phyloP scores from a whole-genome alignment of 768 basidiomycete species.

The Cubamyces sp. region DNA sequence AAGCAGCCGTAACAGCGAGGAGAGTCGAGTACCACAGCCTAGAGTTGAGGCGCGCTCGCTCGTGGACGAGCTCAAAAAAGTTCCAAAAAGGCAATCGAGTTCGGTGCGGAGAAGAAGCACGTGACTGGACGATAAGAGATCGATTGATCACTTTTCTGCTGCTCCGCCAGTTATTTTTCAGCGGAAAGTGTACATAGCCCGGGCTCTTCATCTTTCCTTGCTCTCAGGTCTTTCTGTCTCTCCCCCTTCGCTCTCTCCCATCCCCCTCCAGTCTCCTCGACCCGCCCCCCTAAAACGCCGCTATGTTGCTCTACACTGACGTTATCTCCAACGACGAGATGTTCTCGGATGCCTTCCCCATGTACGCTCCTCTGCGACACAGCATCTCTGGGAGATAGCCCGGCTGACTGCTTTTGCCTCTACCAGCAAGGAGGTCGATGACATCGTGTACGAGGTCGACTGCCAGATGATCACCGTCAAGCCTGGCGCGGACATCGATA shows the following conservation, averaged over 20 bases:
- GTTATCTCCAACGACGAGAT: constrained; percentile 85
- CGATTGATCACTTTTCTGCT: constrained; percentile 33
- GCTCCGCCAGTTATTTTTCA: constrained; percentile 23
- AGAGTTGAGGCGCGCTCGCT: background rate
- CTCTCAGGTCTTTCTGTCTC: constrained; percentile 23
- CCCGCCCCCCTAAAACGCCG: constrained; percentile 27
- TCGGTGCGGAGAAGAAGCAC: constrained; percentile 25
- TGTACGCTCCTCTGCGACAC: constrained; percentile 51
- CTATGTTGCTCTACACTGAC: constrained; percentile 78
- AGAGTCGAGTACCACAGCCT: background rate
- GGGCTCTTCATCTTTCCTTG: constrained; percentile 12
- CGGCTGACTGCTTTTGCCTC: constrained; percentile 13
- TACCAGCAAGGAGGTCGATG: constrained; percentile 73
- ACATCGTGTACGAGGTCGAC: constrained; percentile 86
- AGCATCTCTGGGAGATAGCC: background rate
- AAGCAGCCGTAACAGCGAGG: constrained; percentile 6
- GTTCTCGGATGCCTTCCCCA: constrained; percentile 90
- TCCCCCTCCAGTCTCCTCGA: constrained; percentile 29
- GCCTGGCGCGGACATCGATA: constrained; percentile 81
- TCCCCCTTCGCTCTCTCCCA: constrained; percentile 17
- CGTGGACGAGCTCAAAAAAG: constrained; percentile 20
- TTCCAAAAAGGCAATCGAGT: constrained; percentile 28
- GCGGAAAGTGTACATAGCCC: constrained; percentile 25
- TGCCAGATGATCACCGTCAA: constrained; percentile 73
- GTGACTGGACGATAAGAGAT: constrained; percentile 37